Conservation (phyloP, 139 green algal genomes). For the Micractinium sp. region DNA sequence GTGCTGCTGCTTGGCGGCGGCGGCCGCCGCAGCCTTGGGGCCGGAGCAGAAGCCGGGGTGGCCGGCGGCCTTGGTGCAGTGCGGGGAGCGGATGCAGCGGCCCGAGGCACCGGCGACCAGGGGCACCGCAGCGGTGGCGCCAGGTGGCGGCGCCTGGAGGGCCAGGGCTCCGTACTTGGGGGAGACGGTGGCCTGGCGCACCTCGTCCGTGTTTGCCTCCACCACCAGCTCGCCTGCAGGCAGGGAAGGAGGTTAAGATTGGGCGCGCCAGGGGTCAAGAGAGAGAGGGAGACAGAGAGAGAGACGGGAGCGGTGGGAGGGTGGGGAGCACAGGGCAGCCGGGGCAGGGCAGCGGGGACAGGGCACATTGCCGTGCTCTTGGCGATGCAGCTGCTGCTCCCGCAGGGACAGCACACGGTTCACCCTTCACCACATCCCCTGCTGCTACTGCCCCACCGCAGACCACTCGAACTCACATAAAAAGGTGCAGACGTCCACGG, state of each 20-base stretch:
- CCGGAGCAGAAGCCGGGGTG: conserved; percentile 66
- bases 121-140: conserved; percentile 38
- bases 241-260: background rate
- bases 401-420: no score
- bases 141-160: conserved; percentile 17
- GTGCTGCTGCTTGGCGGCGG: conserved; percentile 16
- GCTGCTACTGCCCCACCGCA: no score
- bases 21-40: conserved; percentile 42
- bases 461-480: no score
- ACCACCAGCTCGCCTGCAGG: conserved; percentile 43
- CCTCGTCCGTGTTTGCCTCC: conserved; percentile 61
- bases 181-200: conserved; percentile 54
- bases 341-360: no score
- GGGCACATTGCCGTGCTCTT: no score
- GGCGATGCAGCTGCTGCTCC: no score
- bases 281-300: background rate
- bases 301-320: background rate
- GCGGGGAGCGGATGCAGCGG: conserved; percentile 53
- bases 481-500: no score
- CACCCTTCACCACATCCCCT: no score
- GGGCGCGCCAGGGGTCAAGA: no score
- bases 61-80: conserved; percentile 62
- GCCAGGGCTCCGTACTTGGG: conserved; percentile 52
- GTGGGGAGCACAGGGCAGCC: background rate
- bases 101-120: conserved; percentile 36